These are phyloP conservation scores for Salix suchowensis DNA, from an alignment of 345 rosid genomes.

Conservation along the genomic window DNA sequence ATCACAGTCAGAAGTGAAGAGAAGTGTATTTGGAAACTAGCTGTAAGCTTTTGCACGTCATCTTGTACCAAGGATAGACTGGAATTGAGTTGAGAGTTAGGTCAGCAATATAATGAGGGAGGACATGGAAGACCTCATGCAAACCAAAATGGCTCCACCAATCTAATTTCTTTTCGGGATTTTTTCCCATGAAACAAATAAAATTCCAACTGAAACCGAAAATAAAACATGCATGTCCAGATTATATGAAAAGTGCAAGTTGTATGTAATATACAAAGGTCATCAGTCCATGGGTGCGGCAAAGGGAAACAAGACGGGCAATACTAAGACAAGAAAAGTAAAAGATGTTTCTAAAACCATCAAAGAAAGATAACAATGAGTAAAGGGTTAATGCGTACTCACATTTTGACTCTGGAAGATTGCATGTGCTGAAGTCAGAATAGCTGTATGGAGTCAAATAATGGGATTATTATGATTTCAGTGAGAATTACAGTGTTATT, in stretches of 20 bases:
- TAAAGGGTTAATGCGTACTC: conserved; percentile 27
- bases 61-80: not conserved
- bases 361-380: not conserved
- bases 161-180: not conserved
- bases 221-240: not conserved
- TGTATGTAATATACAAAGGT: not conserved
- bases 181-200: not conserved
- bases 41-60: not conserved
- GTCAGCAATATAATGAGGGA: not conserved
- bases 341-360: not conserved
- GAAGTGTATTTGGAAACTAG: not conserved
- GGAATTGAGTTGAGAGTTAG: not conserved
- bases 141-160: not conserved
- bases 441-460: conserved; percentile 53
- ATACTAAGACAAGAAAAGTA: not conserved
- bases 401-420: conserved; percentile 73
- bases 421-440: conserved; percentile 80
- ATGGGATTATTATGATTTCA: not conserved
- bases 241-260: not conserved
- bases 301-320: not conserved
- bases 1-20: not conserved
- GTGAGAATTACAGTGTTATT: not conserved
- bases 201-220: not conserved
- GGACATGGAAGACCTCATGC: not conserved
- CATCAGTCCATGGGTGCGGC: not conserved